Evolutionary conservation across 2,329 filamentous ascomycete genomes (phyloP), one percentile per base, ranked within the genome.

Genomic region (Calonectria fujianensis): DNA sequence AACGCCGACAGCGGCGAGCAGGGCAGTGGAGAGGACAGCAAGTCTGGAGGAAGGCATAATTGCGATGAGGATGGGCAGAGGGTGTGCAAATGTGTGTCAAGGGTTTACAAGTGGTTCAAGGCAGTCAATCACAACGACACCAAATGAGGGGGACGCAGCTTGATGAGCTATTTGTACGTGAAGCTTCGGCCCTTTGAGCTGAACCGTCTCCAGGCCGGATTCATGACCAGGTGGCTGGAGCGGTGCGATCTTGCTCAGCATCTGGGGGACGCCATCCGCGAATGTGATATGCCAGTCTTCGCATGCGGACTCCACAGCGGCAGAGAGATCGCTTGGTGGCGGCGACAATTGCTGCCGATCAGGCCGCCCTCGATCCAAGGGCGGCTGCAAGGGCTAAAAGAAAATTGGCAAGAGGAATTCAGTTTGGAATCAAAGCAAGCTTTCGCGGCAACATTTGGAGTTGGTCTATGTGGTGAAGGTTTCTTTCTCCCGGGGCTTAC

Each of bases 31-130:
- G 14, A 70, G 35, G n/a, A 27, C 66, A 39, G 61, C 8, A 18
- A 74, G 14, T 54, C 45, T 67, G 6, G 57, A 61, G 35, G 57
- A 63, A 63, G 61, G 27, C 39, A 74, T 64, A 27, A 41, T 71
- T 52, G 6, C 51, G 31, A 35, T 39, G 27, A 20, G 24, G 54
- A 37, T 29, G 20, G 24, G 24, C 2, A 24, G 24, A 24, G 24
- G 24, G 16, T 18, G 16, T 35, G 32, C 9, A 35, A 10, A 35
- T 64, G 18, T 6, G 16, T 20, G 18, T 27, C 7, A 37, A 37
- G 35, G 10, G 24, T 24, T 24, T 24, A 24, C 24, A 35, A 35
- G 7, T 9, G 32, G 8, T 35, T 35, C 37, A 16, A 16, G 13
- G 16, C 35, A 39, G 7, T 16, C 37, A 39, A 13, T 37, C 37